Evolutionary conservation across 108 stramenopile species (phyloP).

Genomic region (Aurantiochytrium sp.): DNA sequence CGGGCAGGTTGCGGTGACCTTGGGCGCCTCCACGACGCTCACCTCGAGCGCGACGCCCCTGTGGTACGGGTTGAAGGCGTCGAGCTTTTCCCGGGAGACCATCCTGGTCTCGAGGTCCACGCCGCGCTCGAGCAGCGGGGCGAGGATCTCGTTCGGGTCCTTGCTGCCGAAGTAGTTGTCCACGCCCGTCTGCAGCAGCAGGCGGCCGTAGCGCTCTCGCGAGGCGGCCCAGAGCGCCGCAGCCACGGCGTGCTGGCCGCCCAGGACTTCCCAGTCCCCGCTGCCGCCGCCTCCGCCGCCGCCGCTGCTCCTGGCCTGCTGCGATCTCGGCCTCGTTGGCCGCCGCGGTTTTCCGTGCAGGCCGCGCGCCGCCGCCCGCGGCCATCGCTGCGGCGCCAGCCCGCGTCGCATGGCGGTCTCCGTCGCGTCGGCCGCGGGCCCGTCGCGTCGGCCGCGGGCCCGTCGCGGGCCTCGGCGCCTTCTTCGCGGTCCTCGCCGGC

Average conservation of each 20-base stretch:
- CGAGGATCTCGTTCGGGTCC: neutral
- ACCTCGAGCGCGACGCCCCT: neutral
- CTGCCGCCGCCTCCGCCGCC: neutral
- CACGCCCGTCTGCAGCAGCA: neutral
- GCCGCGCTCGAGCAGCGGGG: neutral
- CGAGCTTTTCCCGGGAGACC: neutral
- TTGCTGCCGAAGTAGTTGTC: neutral
- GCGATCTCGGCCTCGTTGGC: no score
- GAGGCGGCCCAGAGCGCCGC: neutral
- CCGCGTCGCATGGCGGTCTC: no score
- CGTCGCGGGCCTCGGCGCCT: no score
- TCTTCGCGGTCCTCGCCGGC: no score
- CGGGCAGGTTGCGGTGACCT: neutral
- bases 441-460: no score
- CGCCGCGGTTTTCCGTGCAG: no score
- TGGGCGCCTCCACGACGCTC: neutral
- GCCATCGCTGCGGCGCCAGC: no score
- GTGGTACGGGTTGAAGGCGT: neutral
- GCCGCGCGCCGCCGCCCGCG: no score
- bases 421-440: no score
- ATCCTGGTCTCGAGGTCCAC: neutral
- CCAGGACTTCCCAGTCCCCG: neutral
- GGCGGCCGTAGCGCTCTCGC: neutral
- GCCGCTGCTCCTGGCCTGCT: neutral
- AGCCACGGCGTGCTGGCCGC: neutral